Conservation (phyloP, 768 basidiomycete species). For the Lanmaoa pseudosensibilis region DNA sequence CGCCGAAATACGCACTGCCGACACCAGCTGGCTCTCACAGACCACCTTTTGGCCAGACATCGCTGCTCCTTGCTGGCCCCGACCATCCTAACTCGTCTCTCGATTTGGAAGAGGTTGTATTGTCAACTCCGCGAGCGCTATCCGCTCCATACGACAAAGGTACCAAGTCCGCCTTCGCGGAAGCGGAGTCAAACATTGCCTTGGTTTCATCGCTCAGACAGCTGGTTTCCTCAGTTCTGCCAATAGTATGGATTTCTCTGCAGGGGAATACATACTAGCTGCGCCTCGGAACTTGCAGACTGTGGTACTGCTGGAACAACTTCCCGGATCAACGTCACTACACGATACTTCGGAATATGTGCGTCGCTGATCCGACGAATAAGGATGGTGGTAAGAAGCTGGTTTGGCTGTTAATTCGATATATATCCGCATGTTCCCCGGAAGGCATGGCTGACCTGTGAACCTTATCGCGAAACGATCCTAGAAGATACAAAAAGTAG, state of each 20-base stretch:
- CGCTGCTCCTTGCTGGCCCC: background rate
- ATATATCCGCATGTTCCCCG: background rate
- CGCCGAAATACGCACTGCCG: background rate
- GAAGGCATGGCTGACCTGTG: background rate
- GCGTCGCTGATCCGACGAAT: background rate
- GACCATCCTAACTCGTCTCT: constrained; percentile 22
- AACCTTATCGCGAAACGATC: background rate
- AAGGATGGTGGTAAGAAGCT: background rate
- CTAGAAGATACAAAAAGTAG: background rate
- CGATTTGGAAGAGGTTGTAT: constrained; percentile 28
- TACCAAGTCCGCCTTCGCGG: constrained; percentile 33
- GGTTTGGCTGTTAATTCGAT: background rate
- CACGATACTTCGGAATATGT: background rate
- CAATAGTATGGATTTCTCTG: background rate
- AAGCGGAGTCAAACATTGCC: constrained; percentile 21
- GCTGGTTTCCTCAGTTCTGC: background rate
- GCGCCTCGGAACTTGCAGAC: background rate
- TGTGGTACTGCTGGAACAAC: background rate
- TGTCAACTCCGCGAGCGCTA: constrained; percentile 34
- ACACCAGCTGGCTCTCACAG: background rate
- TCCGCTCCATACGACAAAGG: constrained; percentile 14
- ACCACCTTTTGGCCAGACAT: background rate
- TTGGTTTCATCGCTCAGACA: background rate
- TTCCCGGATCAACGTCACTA: background rate
- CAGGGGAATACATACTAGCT: background rate